These are phyloP conservation scores for Cercospora zeae-maydis DNA, from an alignment of 2,329 filamentous ascomycete genomes.

Conservation along the genomic window DNA sequence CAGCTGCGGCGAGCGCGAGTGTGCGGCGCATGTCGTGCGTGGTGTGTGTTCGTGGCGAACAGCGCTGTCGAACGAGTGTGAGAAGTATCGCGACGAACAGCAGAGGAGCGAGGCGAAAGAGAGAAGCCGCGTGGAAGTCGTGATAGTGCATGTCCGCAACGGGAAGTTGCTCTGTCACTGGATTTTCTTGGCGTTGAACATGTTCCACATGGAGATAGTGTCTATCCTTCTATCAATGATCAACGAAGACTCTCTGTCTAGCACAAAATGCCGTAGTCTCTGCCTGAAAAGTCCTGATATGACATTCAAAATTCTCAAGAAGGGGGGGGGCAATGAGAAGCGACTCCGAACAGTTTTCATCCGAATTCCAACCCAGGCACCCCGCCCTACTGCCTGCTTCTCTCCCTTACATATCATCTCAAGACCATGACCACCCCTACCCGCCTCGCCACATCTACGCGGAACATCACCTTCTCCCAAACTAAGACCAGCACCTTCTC, in stretches of 20 bases:
- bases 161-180: background rate
- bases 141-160: background rate
- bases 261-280: background rate
- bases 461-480: no score
- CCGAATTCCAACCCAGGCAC: no score
- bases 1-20: conserved; percentile 24
- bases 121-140: background rate
- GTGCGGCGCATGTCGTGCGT: conserved; percentile 28
- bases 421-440: no score
- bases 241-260: background rate
- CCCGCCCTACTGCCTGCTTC: no score
- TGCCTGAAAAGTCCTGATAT: no score
- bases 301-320: no score
- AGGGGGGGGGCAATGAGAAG: no score
- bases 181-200: background rate
- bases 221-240: background rate
- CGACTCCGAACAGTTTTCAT: no score
- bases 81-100: background rate
- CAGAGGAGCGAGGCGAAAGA: background rate
- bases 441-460: no score
- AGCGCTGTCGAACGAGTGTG: conserved; percentile 1
- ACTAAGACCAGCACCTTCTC: no score
- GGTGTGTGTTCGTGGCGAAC: background rate
- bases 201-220: background rate
- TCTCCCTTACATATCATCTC: no score